Evolutionary conservation across 306 rosid genomes (phyloP).

Genomic region (Echinosophora koreensis): DNA sequence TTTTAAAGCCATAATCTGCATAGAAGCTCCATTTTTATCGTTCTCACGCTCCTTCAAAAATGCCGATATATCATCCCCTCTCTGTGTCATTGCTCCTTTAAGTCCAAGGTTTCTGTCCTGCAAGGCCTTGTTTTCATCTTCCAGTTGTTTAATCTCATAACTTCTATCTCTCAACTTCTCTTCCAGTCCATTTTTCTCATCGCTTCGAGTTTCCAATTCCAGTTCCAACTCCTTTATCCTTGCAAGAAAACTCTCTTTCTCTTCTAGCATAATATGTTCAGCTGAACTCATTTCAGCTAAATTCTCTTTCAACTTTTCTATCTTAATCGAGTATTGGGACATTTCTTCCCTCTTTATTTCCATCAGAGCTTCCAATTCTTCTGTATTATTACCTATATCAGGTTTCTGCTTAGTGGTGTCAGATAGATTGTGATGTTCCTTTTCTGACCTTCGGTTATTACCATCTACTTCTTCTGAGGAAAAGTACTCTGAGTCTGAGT

Average conservation of each 20-base stretch:
- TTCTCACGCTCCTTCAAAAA: conserved; percentile 32
- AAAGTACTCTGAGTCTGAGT: conserved; percentile 75
- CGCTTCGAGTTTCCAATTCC: conserved; percentile 52
- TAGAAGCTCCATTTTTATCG: conserved; percentile 49
- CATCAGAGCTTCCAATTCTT: conserved; percentile 52
- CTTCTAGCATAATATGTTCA: conserved; percentile 46
- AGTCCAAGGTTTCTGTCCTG: conserved; percentile 53
- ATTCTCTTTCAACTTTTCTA: conserved; percentile 52
- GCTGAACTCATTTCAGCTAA: conserved; percentile 43
- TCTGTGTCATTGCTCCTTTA: conserved; percentile 48
- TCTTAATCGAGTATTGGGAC: conserved; percentile 39
- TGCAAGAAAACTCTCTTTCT: conserved; percentile 49
- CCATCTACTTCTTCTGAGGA: conserved; percentile 71
- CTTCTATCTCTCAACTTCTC: conserved; percentile 38
- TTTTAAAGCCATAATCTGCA: conserved; percentile 44
- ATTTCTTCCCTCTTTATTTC: conserved; percentile 46
- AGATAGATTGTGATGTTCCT: not conserved
- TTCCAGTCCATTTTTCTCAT: conserved; percentile 51
- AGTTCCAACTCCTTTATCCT: conserved; percentile 55
- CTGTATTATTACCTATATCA: conserved; percentile 4
- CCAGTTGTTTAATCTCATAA: conserved; percentile 41
- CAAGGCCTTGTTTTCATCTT: conserved; percentile 52
- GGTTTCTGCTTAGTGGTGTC: conserved; percentile 28
- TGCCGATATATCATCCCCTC: conserved; percentile 47
- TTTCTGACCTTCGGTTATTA: conserved; percentile 38